Percentiles rank a stretch among this genome's conserved stretches.
phyloP scores from a whole-genome alignment of 208 protist species.

The Leptomonas pyrrhocoris region DNA sequence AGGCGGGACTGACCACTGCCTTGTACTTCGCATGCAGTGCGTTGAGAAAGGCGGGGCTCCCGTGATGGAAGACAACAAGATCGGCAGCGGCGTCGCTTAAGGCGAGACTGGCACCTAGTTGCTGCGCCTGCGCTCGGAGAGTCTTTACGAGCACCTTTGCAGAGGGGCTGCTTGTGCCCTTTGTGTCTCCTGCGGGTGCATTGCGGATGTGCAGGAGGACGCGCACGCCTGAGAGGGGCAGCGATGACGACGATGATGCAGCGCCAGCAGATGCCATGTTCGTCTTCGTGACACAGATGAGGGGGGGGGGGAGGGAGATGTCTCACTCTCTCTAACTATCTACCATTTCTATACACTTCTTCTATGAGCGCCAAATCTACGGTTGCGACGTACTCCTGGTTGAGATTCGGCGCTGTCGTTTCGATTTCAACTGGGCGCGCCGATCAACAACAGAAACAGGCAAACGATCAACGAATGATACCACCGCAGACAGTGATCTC shows the following conservation, averaged over 20 bases:
- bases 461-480: no score
- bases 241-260: constrained; percentile 4
- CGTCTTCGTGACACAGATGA: no score
- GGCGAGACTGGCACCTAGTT: constrained; percentile 66
- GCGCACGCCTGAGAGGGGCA: constrained; percentile 47
- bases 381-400: no score
- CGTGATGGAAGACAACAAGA: constrained; percentile 60
- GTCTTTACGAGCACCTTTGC: constrained; percentile 25
- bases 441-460: no score
- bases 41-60: constrained; percentile 37
- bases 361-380: no score
- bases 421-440: no score
- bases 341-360: no score
- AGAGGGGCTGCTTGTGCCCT: constrained; percentile 5
- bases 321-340: no score
- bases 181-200: background rate
- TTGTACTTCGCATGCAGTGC: constrained; percentile 35
- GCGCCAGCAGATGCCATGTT: no score
- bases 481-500: no score
- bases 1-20: constrained; percentile 48
- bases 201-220: constrained; percentile 69
- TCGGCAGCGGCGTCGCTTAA: constrained; percentile 55
- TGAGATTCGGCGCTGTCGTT: no score
- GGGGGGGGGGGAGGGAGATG: no score
- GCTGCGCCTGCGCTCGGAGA: constrained; percentile 27